Evolutionary conservation across 371 early-diverging fungal genomes (phyloP), one percentile per base, ranked within the genome.

Genomic region (Syncephalastrum contaminatum): DNA sequence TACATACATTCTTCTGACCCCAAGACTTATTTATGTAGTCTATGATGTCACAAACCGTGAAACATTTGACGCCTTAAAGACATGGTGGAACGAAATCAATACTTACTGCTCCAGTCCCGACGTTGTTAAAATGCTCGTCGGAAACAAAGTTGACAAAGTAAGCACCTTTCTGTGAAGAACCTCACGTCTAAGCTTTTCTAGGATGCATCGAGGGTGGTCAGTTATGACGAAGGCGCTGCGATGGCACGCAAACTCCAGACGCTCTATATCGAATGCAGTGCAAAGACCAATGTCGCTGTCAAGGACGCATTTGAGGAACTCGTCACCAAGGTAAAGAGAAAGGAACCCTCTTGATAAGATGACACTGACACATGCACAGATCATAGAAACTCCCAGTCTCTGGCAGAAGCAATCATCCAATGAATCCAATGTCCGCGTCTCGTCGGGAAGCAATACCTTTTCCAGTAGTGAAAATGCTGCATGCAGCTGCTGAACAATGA

Each of bases 61-160:
- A 56, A 87, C 97, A 0, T 99, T 99, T 71, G 91, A 92, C 48
- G 89, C 94, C 55, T 81, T 99, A 46, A 85, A 91, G 56, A 85
- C 78, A 14, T 99, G 99, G 99, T 88, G 96, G 69, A 89, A 83
- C 39, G 99, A 99, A 73, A 86, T 97, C 24, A 90, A 91, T 51
- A 93, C 93, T n/a, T 97, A 96, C 67, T 87, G 92, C 51, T 85
- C 92, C 8, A 85, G 76, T 56, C 82, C 84, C 51, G 88, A 92
- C 44, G 89, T 95, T 22, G 90, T 97, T 42, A 94, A 93, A 74
- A 97, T 97, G 89, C 87, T 98, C 69, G 92, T 98, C 15, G 99
- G 97, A 46, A 98, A 98, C 75, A 98, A 98, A 73, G 87, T 93
- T 30, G 99, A 98, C 72, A 94, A 93, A 83, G 91, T 84, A 67